Evolutionary conservation across 495 filamentous ascomycete genomes (phyloP), one percentile per base, ranked within the genome.

Genomic region (Penicillium longicatenatum): DNA sequence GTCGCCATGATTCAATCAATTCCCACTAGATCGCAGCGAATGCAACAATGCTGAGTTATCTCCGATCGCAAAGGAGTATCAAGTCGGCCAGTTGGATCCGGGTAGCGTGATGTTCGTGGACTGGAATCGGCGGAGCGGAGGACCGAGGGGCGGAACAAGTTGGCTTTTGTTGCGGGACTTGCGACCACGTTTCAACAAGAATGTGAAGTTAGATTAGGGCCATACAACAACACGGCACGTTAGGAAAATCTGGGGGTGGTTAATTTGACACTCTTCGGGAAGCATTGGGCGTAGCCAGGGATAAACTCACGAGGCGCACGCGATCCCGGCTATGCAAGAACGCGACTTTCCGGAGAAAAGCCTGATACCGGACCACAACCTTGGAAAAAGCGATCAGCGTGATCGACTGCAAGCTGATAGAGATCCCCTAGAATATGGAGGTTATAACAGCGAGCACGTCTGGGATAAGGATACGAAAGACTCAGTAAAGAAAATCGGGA

Each of bases 1-100:
- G 75, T 73, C n/a, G 69, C 66, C 74, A 76, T 78, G 19, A 12
- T 72, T 26, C 44, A 52, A 22, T 33, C 22, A 37, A 51, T 35
- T 39, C 29, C 29, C 49, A 30, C 30, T 9, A 17, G 24, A n/a
- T 31, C 30, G 9, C 47, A 30, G 10, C 16, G 22, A 29, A n/a
- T 49, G 30, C 4, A 26, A 3, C 22, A 45, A 22, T 11, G 0
- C 7, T 21, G 21, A 5, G 9, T 22, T 12, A 45, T 21, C 2
- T 22, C 12, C 8, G 42, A 7, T 22, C 21, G 19, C 9, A 6
- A 4, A 6, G 24, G 20, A 22, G 11, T 12, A 6, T 11, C 9
- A 2, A 22, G 12, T 37, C 20, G 46, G 22, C 6, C 6, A 37
- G 9, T n/a, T 4, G 12, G 24, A 22, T 50, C 24, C 47, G 16